Conservation (phyloP, 768 basidiomycete genomes). For the Clathrus columnatus region DNA sequence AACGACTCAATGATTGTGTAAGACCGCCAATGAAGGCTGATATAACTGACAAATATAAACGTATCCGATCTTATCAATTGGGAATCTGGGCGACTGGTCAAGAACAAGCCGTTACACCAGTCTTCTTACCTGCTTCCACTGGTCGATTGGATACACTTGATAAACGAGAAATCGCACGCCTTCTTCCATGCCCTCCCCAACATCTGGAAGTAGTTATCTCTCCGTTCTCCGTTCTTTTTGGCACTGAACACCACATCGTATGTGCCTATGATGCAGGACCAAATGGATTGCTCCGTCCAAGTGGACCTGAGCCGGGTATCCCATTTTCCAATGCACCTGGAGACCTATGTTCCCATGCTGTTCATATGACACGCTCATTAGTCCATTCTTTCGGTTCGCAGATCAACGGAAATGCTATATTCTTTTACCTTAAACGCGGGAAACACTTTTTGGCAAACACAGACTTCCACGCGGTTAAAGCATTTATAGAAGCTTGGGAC, state of each 20-base stretch:
- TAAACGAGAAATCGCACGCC: background rate
- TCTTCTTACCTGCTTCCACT: background rate
- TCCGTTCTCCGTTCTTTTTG: background rate
- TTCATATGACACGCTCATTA: background rate
- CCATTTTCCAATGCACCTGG: background rate
- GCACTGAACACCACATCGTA: background rate
- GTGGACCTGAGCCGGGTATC: background rate
- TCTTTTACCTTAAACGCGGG: background rate
- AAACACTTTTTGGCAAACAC: background rate
- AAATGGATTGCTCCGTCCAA: too few species aligned
- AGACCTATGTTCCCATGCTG: background rate
- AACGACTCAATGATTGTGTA: too few species aligned
- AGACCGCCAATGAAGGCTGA: too few species aligned
- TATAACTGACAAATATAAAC: too few species aligned
- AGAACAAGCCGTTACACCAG: background rate
- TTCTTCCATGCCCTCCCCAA: background rate
- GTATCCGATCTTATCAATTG: background rate
- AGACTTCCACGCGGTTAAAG: background rate
- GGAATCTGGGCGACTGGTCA: background rate
- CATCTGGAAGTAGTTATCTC: background rate
- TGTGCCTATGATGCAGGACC: background rate
- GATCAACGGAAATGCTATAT: background rate
- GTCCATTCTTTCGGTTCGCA: background rate
- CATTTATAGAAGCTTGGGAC: background rate
- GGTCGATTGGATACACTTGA: background rate